Conservation (phyloP, 2,329 filamentous ascomycete genomes). For the Aspergillus amoenus region DNA sequence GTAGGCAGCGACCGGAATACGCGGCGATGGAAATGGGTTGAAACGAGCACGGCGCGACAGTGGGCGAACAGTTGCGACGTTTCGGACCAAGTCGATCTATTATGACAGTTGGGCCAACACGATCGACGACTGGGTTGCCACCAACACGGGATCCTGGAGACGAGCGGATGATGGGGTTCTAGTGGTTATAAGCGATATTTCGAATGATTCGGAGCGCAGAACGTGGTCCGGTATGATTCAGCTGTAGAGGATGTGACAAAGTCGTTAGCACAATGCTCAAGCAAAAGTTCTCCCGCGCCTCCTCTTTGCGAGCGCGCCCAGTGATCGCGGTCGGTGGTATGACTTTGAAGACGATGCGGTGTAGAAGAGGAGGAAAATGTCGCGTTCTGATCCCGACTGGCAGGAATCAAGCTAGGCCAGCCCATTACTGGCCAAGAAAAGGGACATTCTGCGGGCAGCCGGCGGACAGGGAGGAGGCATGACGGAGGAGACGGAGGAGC, state of each 20-base stretch:
- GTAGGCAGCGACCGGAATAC: constrained; percentile 9
- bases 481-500: neutral
- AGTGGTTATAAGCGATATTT: neutral
- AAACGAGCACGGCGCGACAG: neutral
- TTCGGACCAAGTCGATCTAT: neutral
- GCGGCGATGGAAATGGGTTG: neutral
- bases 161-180: neutral
- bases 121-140: neutral
- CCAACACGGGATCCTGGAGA: neutral
- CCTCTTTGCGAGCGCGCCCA: neutral
- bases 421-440: neutral
- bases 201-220: neutral
- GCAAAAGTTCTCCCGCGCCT: neutral
- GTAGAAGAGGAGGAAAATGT: neutral
- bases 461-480: neutral
- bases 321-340: neutral
- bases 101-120: neutral
- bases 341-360: neutral
- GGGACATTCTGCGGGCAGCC: constrained; percentile 1
- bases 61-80: neutral
- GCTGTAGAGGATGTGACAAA: neutral
- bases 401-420: neutral
- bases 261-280: constrained; percentile 3
- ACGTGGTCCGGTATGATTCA: neutral
- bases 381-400: neutral